Conservation (phyloP, 1,139 yeast species). For the Suhomyces maxii region DNA sequence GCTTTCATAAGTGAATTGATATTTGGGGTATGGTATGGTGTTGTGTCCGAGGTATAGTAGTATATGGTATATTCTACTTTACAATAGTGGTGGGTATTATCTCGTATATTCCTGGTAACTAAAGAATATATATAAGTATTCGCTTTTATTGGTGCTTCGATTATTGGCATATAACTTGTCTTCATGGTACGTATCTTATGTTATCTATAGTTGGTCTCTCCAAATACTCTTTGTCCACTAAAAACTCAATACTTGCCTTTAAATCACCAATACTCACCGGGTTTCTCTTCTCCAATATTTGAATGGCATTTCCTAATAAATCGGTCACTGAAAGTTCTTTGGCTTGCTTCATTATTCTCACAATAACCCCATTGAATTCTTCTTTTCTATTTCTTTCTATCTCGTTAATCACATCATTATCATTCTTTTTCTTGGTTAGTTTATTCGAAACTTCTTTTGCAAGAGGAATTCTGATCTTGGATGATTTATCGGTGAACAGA, state of each 20-base stretch:
- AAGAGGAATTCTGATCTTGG: conserved; percentile 34
- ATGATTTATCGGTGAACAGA: conserved; percentile 30
- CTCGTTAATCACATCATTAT: neutral
- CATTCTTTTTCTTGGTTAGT: neutral
- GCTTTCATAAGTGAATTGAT: no score
- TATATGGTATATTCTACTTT: no score
- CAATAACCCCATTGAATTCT: conserved; percentile 31
- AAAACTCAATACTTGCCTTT: conserved; percentile 33
- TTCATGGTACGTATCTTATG: conserved; percentile 34
- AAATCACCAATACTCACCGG: conserved; percentile 32
- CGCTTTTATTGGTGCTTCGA: neutral
- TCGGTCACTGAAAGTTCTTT: conserved; percentile 22
- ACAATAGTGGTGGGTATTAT: no score
- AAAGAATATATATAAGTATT: no score
- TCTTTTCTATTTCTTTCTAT: conserved; percentile 24
- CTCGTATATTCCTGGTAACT: no score
- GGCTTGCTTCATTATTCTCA: conserved; percentile 35
- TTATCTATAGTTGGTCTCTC: conserved; percentile 24
- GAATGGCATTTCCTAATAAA: conserved; percentile 27
- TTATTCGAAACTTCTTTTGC: conserved; percentile 20
- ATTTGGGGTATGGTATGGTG: no score
- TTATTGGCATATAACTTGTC: neutral
- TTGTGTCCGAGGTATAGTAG: no score
- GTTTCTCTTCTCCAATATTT: conserved; percentile 23
- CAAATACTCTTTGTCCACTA: conserved; percentile 36